Evolutionary conservation across 331 rosid species (phyloP).

Genomic region (Rosa hybrid): DNA sequence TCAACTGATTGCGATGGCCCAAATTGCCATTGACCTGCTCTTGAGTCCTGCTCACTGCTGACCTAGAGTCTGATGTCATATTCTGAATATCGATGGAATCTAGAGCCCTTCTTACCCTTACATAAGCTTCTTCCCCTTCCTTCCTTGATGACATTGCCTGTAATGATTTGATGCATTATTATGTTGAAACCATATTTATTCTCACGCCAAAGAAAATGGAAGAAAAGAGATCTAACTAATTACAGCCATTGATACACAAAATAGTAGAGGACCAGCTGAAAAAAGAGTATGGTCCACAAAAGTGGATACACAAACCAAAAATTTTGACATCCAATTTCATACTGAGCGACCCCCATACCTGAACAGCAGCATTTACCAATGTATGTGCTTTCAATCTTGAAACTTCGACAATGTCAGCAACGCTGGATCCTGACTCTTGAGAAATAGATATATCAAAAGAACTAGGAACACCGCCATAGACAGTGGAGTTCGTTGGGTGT

Average conservation of each 20-base stretch:
- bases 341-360: constrained; percentile 43
- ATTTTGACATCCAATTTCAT: not conserved
- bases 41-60: constrained; percentile 43
- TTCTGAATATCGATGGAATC: constrained; percentile 51
- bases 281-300: not conserved
- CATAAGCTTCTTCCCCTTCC: constrained; percentile 71
- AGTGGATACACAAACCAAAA: not conserved
- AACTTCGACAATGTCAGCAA: constrained; percentile 57
- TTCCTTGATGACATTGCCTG: constrained; percentile 64
- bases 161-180: constrained; percentile 10
- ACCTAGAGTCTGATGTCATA: constrained; percentile 37
- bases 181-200: not conserved
- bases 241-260: constrained; percentile 1
- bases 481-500: constrained; percentile 35
- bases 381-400: constrained; percentile 58
- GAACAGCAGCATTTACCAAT: constrained; percentile 74
- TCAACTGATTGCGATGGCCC: constrained; percentile 33
- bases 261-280: not conserved
- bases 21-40: constrained; percentile 49
- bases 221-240: not conserved
- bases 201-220: not conserved
- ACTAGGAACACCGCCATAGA: constrained; percentile 39
- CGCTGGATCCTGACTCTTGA: constrained; percentile 51
- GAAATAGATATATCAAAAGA: constrained; percentile 39
- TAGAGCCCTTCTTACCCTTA: constrained; percentile 50